Conservation (phyloP, 108 stramenopile species). For the Heterococcus sp. region DNA sequence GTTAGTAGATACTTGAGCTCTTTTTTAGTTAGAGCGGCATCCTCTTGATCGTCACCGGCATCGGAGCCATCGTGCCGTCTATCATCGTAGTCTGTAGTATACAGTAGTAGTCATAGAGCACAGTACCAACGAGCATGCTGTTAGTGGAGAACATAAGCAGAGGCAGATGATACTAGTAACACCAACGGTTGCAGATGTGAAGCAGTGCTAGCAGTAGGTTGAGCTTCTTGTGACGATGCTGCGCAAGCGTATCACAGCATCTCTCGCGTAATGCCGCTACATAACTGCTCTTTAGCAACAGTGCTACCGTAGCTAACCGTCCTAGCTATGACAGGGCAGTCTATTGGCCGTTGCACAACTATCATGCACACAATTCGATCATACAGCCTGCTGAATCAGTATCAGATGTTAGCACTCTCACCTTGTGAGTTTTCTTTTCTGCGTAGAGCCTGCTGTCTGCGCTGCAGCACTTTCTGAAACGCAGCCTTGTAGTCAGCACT, state of each 20-base stretch:
- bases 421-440: not conserved
- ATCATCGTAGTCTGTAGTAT: not conserved
- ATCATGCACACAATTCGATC: not conserved
- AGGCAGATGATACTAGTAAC: not conserved
- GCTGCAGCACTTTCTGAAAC: slow-evolving; percentile 31
- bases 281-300: no score
- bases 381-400: not conserved
- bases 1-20: slow-evolving; percentile 15
- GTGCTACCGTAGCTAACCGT: no score
- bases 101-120: not conserved
- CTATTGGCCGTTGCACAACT: not conserved
- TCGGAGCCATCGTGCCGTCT: not conserved
- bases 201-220: no score
- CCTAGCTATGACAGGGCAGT: no score
- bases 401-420: not conserved
- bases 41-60: not conserved
- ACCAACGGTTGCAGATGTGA: not conserved
- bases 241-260: no score
- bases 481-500: slow-evolving; percentile 51
- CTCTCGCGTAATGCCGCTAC: no score
- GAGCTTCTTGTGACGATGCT: no score
- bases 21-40: not conserved
- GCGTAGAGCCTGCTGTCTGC: not conserved
- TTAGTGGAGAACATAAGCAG: not conserved
- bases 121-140: not conserved